Base-by-base conservation (phyloP, 192 early-diverging fungal species). In the Endogone sp. region DNA sequence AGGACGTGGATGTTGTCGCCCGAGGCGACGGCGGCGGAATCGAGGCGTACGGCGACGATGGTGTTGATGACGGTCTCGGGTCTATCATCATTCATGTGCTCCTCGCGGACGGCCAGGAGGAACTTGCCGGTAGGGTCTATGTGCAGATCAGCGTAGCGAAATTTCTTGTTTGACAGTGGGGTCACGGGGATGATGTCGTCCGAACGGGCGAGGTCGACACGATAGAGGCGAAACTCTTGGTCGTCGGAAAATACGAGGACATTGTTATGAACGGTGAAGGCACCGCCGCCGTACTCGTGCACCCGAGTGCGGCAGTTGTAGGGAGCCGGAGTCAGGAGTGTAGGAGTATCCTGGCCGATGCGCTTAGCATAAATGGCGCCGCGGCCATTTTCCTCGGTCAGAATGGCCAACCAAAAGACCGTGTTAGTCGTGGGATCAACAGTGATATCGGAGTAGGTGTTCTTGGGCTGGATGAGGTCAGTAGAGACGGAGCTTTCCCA, bases 271-370 rank as follows among this genome's bases (percentile, higher is more conserved):
- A 88, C 82, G 1, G 82, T 71, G 63, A 89, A 90, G 1, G 81
- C 74, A 11, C 84, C 86, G 29, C 91, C 89, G 29, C 92, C 92
- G 64, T 91, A 94, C 73, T 93, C 92, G 65, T 94, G 90, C 4
- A 92, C 91, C 6, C 82, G 81, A 1, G 87, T 83, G 60, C 87
- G 85, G 13, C 89, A 85, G 59, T 85, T 85, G 79, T 86, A 90
- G 9, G 78, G 72, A 0, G 66, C 62, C 2, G 85, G 80, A 2
- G 79, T 67, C 3, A 82, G 83, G 0, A 69, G 25, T 8, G 75
- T 71, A 13, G 64, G n/a, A 4, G 62, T 71, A 2, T 20, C 23
- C 11, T 62, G 62, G 11, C 63, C 65, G 2, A 66, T 24, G 8
- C 55, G 44, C 8, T 56, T 69, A 10, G 60, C 37, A 37, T 73